A percentile compares a stretch with the other conserved stretches of the same genome.
phyloP scores from a whole-genome alignment of 2,329 filamentous ascomycete species.

The Diaporthe sp. region DNA sequence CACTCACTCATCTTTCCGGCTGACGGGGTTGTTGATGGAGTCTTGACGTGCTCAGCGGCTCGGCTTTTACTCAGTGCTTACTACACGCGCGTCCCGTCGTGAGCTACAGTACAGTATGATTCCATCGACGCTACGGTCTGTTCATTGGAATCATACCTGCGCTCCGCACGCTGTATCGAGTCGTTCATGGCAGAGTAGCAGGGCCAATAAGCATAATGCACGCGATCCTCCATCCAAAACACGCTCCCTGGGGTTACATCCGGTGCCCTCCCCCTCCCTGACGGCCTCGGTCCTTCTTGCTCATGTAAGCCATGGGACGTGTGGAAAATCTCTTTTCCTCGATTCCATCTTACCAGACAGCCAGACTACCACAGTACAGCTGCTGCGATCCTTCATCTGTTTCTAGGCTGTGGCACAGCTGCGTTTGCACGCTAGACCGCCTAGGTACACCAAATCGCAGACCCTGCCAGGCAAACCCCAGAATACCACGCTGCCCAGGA shows the following conservation, averaged over 20 bases:
- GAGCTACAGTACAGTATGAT: background rate
- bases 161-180: constrained; percentile 16
- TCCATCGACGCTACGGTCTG: background rate
- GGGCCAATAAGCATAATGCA: constrained; percentile 24
- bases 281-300: background rate
- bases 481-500: constrained; percentile 33
- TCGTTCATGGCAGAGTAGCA: constrained; percentile 19
- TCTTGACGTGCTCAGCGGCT: constrained; percentile 10
- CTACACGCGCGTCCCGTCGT: background rate
- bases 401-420: background rate
- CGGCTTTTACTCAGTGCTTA: background rate
- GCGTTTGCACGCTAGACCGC: background rate
- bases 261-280: background rate
- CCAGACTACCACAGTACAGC: background rate
- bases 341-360: background rate
- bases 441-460: background rate
- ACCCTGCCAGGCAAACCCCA: constrained; percentile 9
- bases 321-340: background rate
- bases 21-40: background rate
- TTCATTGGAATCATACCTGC: background rate
- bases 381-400: background rate
- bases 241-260: constrained; percentile 13
- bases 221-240: constrained; percentile 20
- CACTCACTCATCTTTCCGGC: constrained; percentile 1
- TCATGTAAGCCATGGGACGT: constrained; percentile 3